phyloP scores from a whole-genome alignment of 352 stramenopile genomes.

The Phytophthora rubi region DNA sequence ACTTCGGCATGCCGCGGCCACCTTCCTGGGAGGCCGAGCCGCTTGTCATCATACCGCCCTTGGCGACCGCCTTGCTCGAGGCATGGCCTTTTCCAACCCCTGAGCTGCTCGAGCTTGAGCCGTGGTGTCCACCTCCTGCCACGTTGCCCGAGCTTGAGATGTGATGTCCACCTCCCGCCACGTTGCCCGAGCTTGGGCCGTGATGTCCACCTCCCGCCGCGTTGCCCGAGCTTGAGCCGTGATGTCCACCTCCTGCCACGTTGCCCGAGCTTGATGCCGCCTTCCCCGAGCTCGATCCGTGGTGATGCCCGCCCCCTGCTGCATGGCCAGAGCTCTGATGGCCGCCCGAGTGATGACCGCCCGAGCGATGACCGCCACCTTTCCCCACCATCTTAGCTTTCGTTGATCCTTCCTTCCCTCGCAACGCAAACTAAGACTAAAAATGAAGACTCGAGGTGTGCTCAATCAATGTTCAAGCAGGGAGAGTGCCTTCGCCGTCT shows the following conservation, averaged over 20 bases:
- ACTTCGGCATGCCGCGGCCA: slow-evolving; percentile 15
- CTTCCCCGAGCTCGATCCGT: background rate
- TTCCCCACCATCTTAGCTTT: slow-evolving; percentile 1
- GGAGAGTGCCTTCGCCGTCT: background rate
- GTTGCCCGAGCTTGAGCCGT: background rate
- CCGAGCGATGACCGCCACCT: background rate
- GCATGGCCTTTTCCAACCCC: background rate
- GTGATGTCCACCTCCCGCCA: background rate
- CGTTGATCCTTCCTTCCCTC: background rate
- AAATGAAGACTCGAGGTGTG: background rate
- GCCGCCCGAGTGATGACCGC: background rate
- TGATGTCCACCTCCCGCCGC: background rate
- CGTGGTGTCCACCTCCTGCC: background rate
- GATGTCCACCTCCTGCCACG: background rate
- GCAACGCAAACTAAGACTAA: background rate
- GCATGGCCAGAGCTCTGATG: background rate
- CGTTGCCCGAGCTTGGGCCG: background rate
- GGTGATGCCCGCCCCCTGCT: background rate
- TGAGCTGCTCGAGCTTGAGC: background rate
- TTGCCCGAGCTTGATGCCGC: background rate
- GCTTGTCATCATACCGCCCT: background rate
- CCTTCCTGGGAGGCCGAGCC: background rate
- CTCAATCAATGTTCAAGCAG: slow-evolving; percentile 1
- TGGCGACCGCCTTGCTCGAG: background rate
- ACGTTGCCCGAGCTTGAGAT: background rate